Base-by-base conservation (phyloP, 441 rosid species). In the Eutrema salsugineum region DNA sequence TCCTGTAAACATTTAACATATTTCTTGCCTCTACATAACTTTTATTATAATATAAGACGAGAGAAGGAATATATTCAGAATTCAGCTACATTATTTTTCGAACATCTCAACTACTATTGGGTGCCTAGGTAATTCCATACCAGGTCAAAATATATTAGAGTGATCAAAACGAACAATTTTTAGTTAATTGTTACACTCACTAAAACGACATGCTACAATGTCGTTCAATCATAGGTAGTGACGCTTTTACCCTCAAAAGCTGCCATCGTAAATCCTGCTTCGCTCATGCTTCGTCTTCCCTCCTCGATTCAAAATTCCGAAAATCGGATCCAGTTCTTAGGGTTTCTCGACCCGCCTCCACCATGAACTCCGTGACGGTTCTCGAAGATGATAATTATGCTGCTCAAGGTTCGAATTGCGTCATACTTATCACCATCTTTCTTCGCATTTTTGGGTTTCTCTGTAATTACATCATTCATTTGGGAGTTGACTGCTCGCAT, bases 311-410 rank as follows among this genome's bases (percentile, higher is more conserved):
- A 48, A 65, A 64, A 35, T 48, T 49, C 35, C 35, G 56, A 22
- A 22, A 35, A 17, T 35, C 36, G 47, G 58, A 65, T 50, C 68
- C 68, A 63, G 39, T 11, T 11, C 15, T 61, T 63, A 63, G 57
- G 68, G 69, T 33, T 63, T 14, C 68, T 63, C 54, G 44, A 5
- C 27, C 20, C 43, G 35, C 69, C 20, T 48, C 58, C 69, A 5
- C 69, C 46, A 64, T 64, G 69, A 35, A n/a, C 46, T 64, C 69
- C 11, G 69, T n/a, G 22, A 64, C 46, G 40, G 69, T 64, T 35
- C 46, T 64, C 47, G 69, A 48, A 3, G 47, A 14, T 2, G 69
- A 64, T 47, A 63, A 12, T 8, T 47, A 17, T 46, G 17, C 68
- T 47, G 11, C 43, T 8, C 3, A 46, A 64, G 58, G 58, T 64